These are phyloP conservation scores for Diversispora epigaea DNA, from an alignment of 192 early-diverging fungal species.

Conservation along the genomic window DNA sequence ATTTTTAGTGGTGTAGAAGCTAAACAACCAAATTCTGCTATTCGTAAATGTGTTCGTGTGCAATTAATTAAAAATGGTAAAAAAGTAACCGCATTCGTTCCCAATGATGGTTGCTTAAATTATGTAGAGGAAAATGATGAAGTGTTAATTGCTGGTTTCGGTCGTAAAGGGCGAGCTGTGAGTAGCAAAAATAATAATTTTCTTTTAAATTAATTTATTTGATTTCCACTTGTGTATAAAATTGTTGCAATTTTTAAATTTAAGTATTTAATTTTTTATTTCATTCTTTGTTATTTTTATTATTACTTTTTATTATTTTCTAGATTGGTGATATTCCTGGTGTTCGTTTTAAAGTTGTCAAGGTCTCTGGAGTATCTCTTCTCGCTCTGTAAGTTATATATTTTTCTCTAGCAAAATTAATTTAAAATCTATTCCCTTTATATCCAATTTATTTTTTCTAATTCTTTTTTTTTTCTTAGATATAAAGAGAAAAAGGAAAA, in stretches of 20 bases:
- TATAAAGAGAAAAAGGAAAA: slow-evolving; percentile 99
- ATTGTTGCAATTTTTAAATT: neutral
- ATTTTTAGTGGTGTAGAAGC: slow-evolving; percentile 92
- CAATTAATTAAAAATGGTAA: slow-evolving; percentile 99
- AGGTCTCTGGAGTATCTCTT: slow-evolving; percentile 99
- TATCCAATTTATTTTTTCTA: neutral
- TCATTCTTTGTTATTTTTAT: neutral
- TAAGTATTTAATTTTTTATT: slow-evolving; percentile 14
- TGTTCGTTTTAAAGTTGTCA: slow-evolving; percentile 99
- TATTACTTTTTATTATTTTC: no score
- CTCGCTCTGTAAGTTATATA: slow-evolving; percentile 77
- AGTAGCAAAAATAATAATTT: slow-evolving; percentile 22
- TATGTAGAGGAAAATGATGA: slow-evolving; percentile 99
- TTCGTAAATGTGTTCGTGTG: slow-evolving; percentile 99
- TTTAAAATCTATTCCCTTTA: neutral
- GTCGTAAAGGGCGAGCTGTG: slow-evolving; percentile 98
- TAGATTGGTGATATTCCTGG: slow-evolving; percentile 97
- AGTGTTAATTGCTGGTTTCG: slow-evolving; percentile 99
- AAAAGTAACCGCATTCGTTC: slow-evolving; percentile 99
- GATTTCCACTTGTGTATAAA: no score
- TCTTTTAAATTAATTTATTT: neutral
- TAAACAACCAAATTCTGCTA: slow-evolving; percentile 99
- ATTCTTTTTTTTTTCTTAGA: neutral
- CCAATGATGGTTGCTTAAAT: slow-evolving; percentile 99
- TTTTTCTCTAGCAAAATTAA: neutral